Conservation (phyloP, 352 stramenopile genomes). For the Pythium dissimile region DNA sequence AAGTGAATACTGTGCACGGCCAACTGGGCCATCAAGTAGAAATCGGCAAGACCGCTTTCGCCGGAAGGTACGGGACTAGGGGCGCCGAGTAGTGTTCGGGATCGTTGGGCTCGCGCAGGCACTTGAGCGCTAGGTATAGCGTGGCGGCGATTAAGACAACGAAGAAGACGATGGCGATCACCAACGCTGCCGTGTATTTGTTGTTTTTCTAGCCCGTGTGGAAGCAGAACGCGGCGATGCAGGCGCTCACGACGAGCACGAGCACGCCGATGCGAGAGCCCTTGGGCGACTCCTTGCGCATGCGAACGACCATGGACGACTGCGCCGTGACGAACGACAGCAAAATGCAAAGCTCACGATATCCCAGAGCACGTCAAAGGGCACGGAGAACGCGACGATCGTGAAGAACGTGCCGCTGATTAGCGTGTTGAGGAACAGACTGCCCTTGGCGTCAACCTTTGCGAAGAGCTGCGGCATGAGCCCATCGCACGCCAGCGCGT, state of each 20-base stretch:
- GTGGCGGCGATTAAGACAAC: slow-evolving; percentile 28
- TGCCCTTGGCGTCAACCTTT: slow-evolving; percentile 75
- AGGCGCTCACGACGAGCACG: slow-evolving; percentile 29
- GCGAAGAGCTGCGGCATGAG: slow-evolving; percentile 91
- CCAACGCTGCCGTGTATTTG: slow-evolving; percentile 27
- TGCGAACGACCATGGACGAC: slow-evolving; percentile 67
- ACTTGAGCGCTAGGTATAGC: slow-evolving; percentile 53
- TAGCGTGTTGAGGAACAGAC: slow-evolving; percentile 77
- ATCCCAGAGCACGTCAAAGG: slow-evolving; percentile 81
- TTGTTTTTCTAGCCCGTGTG: slow-evolving; percentile 67
- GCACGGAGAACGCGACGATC: slow-evolving; percentile 62
- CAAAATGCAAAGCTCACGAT: slow-evolving; percentile 87
- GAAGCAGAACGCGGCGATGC: slow-evolving; percentile 57
- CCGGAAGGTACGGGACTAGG: slow-evolving; percentile 65
- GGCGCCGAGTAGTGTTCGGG: slow-evolving; percentile 51
- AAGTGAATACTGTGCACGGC: slow-evolving; percentile 44
- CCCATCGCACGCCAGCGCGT: slow-evolving; percentile 90
- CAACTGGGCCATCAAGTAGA: slow-evolving; percentile 68
- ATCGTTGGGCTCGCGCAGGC: slow-evolving; percentile 43
- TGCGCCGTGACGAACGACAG: slow-evolving; percentile 89
- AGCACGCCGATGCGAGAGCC: neutral
- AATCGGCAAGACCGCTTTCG: slow-evolving; percentile 60
- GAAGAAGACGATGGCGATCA: slow-evolving; percentile 48
- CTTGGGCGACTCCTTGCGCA: slow-evolving; percentile 47
- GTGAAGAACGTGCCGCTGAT: slow-evolving; percentile 66